Percentiles rank a stretch among this genome's conserved stretches.
phyloP scores from a whole-genome alignment of 1,284 basidiomycete species.

The Bondarzewia mesenterica region DNA sequence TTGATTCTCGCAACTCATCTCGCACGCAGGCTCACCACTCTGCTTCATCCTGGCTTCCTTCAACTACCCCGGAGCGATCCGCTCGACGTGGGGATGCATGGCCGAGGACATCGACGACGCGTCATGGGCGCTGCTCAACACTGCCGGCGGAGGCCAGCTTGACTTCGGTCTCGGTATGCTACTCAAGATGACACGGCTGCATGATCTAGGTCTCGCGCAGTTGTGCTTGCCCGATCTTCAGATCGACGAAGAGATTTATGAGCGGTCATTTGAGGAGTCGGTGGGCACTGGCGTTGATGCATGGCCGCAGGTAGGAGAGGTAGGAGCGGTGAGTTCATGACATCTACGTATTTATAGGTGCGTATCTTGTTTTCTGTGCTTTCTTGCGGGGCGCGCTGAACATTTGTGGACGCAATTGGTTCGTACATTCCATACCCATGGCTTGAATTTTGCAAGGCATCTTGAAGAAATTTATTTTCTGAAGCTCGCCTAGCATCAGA shows the following conservation, averaged over 20 bases:
- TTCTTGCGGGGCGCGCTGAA: too few species aligned
- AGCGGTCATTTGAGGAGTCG: background rate
- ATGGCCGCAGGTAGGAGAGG: too few species aligned
- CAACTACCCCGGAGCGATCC: slow-evolving; percentile 55
- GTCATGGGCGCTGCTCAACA: slow-evolving; percentile 56
- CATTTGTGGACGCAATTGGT: too few species aligned
- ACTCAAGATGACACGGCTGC: slow-evolving; percentile 66
- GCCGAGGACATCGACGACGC: slow-evolving; percentile 60
- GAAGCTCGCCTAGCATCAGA: too few species aligned
- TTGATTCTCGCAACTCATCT: background rate
- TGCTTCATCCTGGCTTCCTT: slow-evolving; percentile 69
- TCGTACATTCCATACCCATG: too few species aligned
- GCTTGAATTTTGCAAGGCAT: too few species aligned
- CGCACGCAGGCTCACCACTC: slow-evolving; percentile 51
- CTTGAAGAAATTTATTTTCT: too few species aligned
- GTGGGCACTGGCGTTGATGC: too few species aligned
- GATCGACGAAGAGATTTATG: slow-evolving; percentile 10
- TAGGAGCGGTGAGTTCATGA: too few species aligned
- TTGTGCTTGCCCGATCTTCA: slow-evolving; percentile 42
- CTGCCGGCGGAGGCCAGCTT: slow-evolving; percentile 13
- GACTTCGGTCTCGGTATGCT: slow-evolving; percentile 54
- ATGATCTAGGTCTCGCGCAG: slow-evolving; percentile 68
- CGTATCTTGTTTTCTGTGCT: too few species aligned
- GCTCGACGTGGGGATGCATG: slow-evolving; percentile 59
- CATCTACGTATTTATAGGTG: too few species aligned